phyloP scores from a whole-genome alignment of 306 rosid genomes.

The Cercis canadensis region DNA sequence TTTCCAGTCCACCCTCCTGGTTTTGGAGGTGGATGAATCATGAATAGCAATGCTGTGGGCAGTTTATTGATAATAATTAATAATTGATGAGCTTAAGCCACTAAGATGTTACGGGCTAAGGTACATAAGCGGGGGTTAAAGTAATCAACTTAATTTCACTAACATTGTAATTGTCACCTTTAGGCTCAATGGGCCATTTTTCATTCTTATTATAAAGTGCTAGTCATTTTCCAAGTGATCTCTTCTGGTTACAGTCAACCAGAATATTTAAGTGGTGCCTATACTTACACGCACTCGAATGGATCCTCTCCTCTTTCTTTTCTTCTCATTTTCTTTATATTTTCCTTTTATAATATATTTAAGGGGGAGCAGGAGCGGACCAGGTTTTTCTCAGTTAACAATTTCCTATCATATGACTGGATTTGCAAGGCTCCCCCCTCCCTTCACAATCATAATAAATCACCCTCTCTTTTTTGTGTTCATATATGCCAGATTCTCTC shows the following conservation, averaged over 20 bases:
- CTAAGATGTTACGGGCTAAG: neutral
- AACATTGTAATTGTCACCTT: conserved; percentile 13
- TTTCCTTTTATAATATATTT: no score
- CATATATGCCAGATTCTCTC: no score
- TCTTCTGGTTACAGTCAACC: neutral
- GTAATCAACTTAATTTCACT: neutral
- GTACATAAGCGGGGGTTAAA: neutral
- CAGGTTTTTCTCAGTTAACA: no score
- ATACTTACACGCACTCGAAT: neutral
- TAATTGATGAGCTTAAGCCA: neutral
- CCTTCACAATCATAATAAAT: no score
- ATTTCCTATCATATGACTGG: no score
- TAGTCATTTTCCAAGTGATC: conserved; percentile 17
- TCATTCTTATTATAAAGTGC: neutral
- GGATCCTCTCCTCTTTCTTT: no score
- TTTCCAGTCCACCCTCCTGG: neutral
- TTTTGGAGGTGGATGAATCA: neutral
- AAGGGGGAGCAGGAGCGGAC: no score
- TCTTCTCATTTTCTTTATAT: no score
- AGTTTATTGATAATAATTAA: neutral
- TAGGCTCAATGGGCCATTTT: conserved; percentile 14
- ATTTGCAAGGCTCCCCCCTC: no score
- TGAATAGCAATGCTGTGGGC: neutral
- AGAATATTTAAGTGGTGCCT: conserved; percentile 8
- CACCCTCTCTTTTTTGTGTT: no score